A percentile compares a stretch with the other conserved stretches of the same genome.
phyloP scores from a whole-genome alignment of 2,329 filamentous ascomycete genomes.

The Corynespora cassiicola region DNA sequence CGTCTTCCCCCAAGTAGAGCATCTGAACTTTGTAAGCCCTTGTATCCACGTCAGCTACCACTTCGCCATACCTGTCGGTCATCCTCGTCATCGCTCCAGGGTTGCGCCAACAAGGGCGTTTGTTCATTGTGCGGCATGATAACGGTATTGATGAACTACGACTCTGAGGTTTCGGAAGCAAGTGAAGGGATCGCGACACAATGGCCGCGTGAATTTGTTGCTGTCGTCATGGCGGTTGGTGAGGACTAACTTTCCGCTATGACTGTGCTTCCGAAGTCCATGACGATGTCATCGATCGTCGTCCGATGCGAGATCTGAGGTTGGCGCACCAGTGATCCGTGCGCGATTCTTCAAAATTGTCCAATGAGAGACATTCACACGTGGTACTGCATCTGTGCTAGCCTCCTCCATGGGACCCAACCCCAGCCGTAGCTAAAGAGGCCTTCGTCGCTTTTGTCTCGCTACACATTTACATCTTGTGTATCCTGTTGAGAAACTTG shows the following conservation, averaged over 20 bases:
- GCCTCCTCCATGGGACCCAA: too few relatives aligned
- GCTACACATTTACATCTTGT: too few relatives aligned
- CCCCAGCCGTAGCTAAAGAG: too few relatives aligned
- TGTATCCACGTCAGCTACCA: conserved; percentile 5
- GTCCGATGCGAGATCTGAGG: too few relatives aligned
- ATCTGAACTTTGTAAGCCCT: conserved; percentile 28
- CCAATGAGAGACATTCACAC: too few relatives aligned
- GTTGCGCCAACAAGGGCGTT: conserved; percentile 46
- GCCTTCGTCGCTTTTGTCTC: too few relatives aligned
- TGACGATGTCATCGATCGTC: conserved; percentile 8
- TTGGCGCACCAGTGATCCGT: too few relatives aligned
- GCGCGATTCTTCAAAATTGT: too few relatives aligned
- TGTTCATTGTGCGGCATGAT: conserved; percentile 41
- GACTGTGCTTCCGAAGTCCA: conserved; percentile 1
- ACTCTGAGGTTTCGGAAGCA: neutral
- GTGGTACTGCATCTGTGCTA: too few relatives aligned
- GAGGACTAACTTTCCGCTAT: neutral
- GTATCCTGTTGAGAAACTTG: too few relatives aligned
- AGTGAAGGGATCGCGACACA: neutral
- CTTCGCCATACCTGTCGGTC: conserved; percentile 31
- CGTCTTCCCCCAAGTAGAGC: conserved; percentile 45
- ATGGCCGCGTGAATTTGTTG: neutral
- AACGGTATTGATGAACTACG: neutral
- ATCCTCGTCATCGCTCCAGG: conserved; percentile 37
- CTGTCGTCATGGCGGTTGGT: conserved; percentile 4